Percentiles rank a stretch among this genome's conserved stretches.
These are phyloP conservation scores for Zasmidium citrigriseum DNA, from an alignment of 2,329 filamentous ascomycete genomes.

Conservation along the genomic window DNA sequence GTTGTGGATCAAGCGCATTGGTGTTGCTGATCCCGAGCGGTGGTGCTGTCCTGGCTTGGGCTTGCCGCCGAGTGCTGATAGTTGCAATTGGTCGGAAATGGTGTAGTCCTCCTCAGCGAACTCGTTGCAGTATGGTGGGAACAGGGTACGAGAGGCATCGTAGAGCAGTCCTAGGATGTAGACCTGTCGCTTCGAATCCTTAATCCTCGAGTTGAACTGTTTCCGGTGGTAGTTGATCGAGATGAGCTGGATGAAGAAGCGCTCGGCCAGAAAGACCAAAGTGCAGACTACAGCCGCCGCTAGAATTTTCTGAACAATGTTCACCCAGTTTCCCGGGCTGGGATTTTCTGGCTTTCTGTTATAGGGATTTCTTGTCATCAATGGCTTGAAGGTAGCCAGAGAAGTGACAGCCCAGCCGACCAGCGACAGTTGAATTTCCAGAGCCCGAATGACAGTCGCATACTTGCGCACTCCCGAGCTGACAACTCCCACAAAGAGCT, in stretches of 20 bases:
- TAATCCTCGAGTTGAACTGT: conserved; percentile 79
- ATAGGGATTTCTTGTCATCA: conserved; percentile 43
- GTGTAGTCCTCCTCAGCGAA: conserved; percentile 90
- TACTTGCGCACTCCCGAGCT: conserved; percentile 67
- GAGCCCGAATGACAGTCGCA: conserved; percentile 56
- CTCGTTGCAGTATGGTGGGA: conserved; percentile 88
- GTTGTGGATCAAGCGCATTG: conserved; percentile 73
- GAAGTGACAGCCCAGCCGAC: conserved; percentile 62
- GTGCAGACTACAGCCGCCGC: conserved; percentile 68
- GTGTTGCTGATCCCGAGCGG: conserved; percentile 66
- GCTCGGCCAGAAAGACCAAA: conserved; percentile 73
- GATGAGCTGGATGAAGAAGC: conserved; percentile 77
- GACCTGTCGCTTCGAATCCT: conserved; percentile 85
- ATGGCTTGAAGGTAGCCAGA: conserved; percentile 60
- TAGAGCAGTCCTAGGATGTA: conserved; percentile 81
- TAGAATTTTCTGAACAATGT: conserved; percentile 63
- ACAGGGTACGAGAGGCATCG: conserved; percentile 83
- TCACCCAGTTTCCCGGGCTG: conserved; percentile 48
- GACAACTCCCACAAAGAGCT: conserved; percentile 63
- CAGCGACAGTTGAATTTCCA: conserved; percentile 63
- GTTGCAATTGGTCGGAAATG: conserved; percentile 74
- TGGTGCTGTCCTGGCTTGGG: conserved; percentile 45
- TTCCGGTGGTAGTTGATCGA: conserved; percentile 83
- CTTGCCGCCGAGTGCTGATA: conserved; percentile 60
- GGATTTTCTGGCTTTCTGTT: conserved; percentile 17